Base-by-base conservation (phyloP, 1,284 basidiomycete species). In the Marasmius sp. region DNA sequence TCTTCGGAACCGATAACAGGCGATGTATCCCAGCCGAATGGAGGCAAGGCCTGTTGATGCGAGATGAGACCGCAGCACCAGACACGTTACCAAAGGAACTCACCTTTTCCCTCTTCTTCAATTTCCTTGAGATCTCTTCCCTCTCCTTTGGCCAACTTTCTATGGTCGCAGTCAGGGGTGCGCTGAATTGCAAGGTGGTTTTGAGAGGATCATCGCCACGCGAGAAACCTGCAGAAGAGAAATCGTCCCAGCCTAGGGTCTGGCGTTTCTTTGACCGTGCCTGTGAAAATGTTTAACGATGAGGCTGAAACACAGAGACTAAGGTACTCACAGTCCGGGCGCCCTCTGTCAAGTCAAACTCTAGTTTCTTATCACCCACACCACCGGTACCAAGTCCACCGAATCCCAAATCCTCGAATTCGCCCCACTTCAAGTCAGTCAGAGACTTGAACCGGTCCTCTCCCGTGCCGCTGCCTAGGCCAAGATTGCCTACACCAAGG, bases 211-310 rank as follows among this genome's bases (percentile, higher is more conserved):
- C 84, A 62, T 95, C 92, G 8, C 81, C 83, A 20, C 93, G 87
- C 16, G 88, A 81, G 77, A 96, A 96, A 1, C 94, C 94, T 14
- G 88, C 78, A 0, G 81, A 73, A 16, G 92, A 92, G 71, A 96
- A 96, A 72, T 95, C 93, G 60, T 85, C 87, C 94, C 93, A 96
- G 37, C 86, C 85, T 68, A 96, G 82, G 0, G 94, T 94, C 58
- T 85, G 75, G 37, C 93, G 89, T 70, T 93, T 93, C 56, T 85
- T 81, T 0, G 84, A 68, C 41, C 86, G 87, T 62, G 86, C 82
- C 92, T 94, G 68, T 55, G 48, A 22, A 54, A 57, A 38, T 37
- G 58, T 22, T 59, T 10, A 43, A 41, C n/a, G 58, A 20, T 33
- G 67, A 60, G 34, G 18, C 45, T 53, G 49, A 53, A 54, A 22